A percentile compares a stretch with the other conserved stretches of the same genome.
Evolutionary conservation across 2,329 filamentous ascomycete species (phyloP).

Genomic region (Tolypocladium ophioglossoides): DNA sequence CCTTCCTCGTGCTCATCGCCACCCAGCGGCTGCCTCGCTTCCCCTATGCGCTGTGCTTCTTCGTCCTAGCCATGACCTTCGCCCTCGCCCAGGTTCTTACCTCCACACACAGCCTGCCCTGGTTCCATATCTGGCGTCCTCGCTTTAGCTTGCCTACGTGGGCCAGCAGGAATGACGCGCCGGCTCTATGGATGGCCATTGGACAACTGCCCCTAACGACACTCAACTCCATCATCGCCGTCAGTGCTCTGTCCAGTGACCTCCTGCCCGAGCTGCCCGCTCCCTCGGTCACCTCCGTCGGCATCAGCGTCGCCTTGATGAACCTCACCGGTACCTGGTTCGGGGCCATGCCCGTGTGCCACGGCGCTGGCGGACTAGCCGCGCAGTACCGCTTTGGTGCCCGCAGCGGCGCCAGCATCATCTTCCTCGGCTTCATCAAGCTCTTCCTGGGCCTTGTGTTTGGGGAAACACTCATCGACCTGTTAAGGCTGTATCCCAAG

Average conservation of each 20-base stretch:
- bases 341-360: conserved; percentile 90
- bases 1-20: conserved; percentile 59
- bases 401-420: conserved; percentile 72
- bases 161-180: conserved; percentile 16
- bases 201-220: conserved; percentile 86
- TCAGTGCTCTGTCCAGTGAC: conserved; percentile 66
- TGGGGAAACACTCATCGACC: conserved; percentile 59
- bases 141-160: conserved; percentile 25
- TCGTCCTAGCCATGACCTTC: conserved; percentile 56
- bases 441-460: conserved; percentile 65
- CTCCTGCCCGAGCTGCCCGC: conserved; percentile 58
- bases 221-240: conserved; percentile 86
- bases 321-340: conserved; percentile 85
- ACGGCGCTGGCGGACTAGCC: conserved; percentile 83
- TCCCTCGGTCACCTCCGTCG: conserved; percentile 66
- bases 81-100: conserved; percentile 34
- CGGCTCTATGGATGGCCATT: conserved; percentile 51
- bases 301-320: conserved; percentile 71
- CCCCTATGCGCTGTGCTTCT: conserved; percentile 69
- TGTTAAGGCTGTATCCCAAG: conserved; percentile 65
- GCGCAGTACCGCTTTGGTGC: conserved; percentile 89
- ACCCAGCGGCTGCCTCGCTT: conserved; percentile 56
- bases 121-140: conserved; percentile 51
- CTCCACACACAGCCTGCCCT: conserved; percentile 30
- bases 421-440: conserved; percentile 70